Base-by-base conservation (phyloP, 2,329 filamentous ascomycete genomes). In the Arthrobotrys conoides region DNA sequence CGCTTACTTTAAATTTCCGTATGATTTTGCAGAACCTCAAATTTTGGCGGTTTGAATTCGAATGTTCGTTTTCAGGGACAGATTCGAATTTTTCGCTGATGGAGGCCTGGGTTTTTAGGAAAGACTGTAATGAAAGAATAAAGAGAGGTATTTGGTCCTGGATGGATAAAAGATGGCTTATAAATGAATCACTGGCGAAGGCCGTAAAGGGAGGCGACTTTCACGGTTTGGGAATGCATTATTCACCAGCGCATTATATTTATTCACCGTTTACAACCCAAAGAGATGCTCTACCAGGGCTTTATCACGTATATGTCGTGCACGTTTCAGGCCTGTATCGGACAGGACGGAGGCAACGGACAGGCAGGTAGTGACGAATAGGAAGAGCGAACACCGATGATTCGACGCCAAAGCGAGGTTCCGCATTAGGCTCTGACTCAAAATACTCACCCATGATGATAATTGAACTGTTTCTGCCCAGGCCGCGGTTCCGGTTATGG, bases 251-350 rank as follows among this genome's bases (percentile, higher is more conserved):
- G 61, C 61, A 67, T 66, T 67, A 77, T 65, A 71, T 66, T 67
- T 71, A 71, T 71, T 77, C 65, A 70, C 65, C 73, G 57, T 71
- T 59, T 77, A 77, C 73, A 61, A 77, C 66, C 73, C 59, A 67
- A 72, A 36, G 16, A 73, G 51, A 38, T 53, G 41, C 57, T 71
- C 73, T 77, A 77, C 73, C 68, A 41, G 67, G 44, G 70, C n/a
- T 72, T 33, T 73, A 73, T 77, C 73, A 77, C 73, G 67, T 77
- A 77, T 77, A 49, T 51, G 66, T 67, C 63, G 73, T 63, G 73
- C 73, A 77, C 73, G 66, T 71, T 71, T 68, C 66, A 71, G 73
- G 67, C 73, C 73, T 51, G 73, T 48, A 53, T 66, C 59, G 73
- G 53, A 46, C 51, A 49, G 65, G 65, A 66, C 66, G 63, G 61